These are phyloP conservation scores for Xylaria sp. DNA, from an alignment of 2,329 filamentous ascomycete genomes.

Conservation along the genomic window DNA sequence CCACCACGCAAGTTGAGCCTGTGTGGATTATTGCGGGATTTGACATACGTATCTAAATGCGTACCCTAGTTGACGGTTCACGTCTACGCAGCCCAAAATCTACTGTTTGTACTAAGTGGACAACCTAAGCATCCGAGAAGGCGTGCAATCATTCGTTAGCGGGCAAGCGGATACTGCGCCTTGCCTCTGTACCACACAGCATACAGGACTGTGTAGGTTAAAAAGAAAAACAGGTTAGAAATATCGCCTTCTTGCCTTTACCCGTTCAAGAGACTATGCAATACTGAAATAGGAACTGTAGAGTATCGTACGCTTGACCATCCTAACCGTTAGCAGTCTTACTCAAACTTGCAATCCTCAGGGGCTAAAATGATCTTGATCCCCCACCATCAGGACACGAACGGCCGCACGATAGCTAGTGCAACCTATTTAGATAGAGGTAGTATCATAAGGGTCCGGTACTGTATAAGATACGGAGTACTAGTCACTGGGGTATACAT, in stretches of 20 bases:
- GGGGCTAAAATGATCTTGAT: slow-evolving; percentile 21
- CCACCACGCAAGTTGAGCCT: neutral
- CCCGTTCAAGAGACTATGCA: neutral
- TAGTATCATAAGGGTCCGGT: neutral
- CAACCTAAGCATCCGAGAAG: neutral
- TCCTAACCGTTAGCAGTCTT: neutral
- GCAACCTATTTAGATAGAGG: neutral
- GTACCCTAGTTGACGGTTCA: neutral
- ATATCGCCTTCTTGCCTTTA: neutral
- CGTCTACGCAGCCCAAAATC: slow-evolving; percentile 15
- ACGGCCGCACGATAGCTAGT: slow-evolving; percentile 1
- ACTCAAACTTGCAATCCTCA: slow-evolving; percentile 6
- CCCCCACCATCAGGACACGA: slow-evolving; percentile 7
- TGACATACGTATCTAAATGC: neutral
- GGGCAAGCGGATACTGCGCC: slow-evolving; percentile 29
- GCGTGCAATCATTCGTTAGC: slow-evolving; percentile 24
- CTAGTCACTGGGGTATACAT: neutral
- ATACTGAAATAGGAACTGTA: neutral
- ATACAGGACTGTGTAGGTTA: neutral
- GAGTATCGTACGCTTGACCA: neutral
- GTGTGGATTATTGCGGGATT: neutral
- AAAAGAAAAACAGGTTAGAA: neutral
- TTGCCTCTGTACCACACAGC: slow-evolving; percentile 1
- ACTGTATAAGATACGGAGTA: slow-evolving; percentile 4
- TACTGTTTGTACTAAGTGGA: slow-evolving; percentile 2